phyloP scores from a whole-genome alignment of 495 filamentous ascomycete genomes.

The Hyaloscypha variabilis region DNA sequence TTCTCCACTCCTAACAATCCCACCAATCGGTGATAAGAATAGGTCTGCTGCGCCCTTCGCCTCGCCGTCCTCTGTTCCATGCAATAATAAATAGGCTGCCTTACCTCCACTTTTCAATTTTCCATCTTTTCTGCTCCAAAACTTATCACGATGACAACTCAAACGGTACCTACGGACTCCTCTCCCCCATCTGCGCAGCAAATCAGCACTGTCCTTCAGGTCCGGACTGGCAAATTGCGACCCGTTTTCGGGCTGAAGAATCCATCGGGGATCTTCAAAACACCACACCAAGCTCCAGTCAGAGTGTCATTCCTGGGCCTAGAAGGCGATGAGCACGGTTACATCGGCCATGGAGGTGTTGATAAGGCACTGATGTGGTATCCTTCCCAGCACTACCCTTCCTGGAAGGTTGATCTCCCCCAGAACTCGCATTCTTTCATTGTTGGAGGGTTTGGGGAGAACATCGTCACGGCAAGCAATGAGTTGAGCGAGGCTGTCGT shows the following conservation, averaged over 20 bases:
- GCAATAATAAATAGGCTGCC: too few species aligned
- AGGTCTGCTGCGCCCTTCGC: too few species aligned
- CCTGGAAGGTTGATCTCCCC: conserved; percentile 43
- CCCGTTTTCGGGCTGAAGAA: conserved; percentile 29
- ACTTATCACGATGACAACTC: background rate
- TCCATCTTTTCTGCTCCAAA: background rate
- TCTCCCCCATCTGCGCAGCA: background rate
- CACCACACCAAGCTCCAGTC: conserved; percentile 33
- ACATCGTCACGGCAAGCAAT: conserved; percentile 47
- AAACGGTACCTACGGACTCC: background rate
- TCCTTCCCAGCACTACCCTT: conserved; percentile 50
- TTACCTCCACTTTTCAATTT: too few species aligned
- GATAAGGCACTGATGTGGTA: conserved; percentile 60
- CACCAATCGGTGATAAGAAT: too few species aligned
- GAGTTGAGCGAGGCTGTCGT: conserved; percentile 49
- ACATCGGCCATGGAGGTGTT: conserved; percentile 48
- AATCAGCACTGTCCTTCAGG: background rate
- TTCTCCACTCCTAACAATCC: too few species aligned
- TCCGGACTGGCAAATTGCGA: conserved; percentile 6
- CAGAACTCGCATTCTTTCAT: conserved; percentile 41
- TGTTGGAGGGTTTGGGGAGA: conserved; percentile 57
- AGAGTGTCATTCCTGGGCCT: conserved; percentile 44
- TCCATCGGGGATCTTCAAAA: conserved; percentile 52
- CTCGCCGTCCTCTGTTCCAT: too few species aligned
- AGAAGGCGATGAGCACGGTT: conserved; percentile 55